Evolutionary conservation across 208 protist species (phyloP), one percentile per base, ranked within the genome.

Genomic region (Trypanosomatidae sp.): DNA sequence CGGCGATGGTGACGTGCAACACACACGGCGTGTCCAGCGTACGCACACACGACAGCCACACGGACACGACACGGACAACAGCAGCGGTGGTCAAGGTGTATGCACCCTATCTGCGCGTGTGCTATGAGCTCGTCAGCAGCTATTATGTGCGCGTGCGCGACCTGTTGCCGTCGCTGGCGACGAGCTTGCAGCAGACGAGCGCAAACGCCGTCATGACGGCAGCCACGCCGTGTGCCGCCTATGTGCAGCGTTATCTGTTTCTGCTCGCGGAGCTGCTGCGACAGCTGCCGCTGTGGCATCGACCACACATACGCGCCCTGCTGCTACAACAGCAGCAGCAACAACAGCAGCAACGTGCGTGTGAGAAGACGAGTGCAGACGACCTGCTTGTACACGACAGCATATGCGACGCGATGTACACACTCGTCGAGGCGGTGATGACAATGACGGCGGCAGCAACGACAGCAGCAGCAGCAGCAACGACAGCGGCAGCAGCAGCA

Each of bases 211-310:
- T n/a, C n/a, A n/a, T n/a, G n/a, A n/a, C n/a, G n/a, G n/a, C n/a
- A n/a, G n/a, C n/a, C n/a, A n/a, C n/a, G n/a, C n/a, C n/a, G n/a
- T 74, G 63, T 39, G 41, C 79, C 20, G 67, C 61, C 16, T 93
- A 93, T 58, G 67, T 71, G 6, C 70, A 80, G 45, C 79, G 85
- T 22, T 89, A 86, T 48, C 61, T 90, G 20, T 93, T 93, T 56
- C 67, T 93, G 3, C 61, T 93, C n/a, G 88, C 80, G 10, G 76
- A 88, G 51, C 74, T 93, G 32, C 53, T 90, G 42, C 74, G 85
- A n/a, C 2, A 53, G 63, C 35, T 93, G 86, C 48, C 77, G 40
- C 25, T 30, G 77, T n/a, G n/a, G n/a, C n/a, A n/a, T n/a, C n/a
- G n/a, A n/a, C n/a, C n/a, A n/a, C n/a, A n/a, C n/a, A n/a, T n/a